A percentile compares a stretch with the other conserved stretches of the same genome.
Conservation (phyloP, 768 basidiomycete genomes). For the Lactarius quietus region DNA sequence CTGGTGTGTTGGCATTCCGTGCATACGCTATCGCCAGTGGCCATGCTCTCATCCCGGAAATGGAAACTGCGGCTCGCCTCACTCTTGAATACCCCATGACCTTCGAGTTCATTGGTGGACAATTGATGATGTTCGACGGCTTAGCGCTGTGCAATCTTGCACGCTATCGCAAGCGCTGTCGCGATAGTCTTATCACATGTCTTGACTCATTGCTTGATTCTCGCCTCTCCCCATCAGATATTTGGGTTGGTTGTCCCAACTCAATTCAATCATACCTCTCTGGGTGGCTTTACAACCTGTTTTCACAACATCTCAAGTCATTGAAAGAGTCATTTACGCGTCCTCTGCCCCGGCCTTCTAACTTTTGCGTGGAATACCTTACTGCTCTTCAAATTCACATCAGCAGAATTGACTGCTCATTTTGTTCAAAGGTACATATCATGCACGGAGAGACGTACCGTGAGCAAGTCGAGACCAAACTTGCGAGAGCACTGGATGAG, state of each 20-base stretch:
- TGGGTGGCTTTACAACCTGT: not conserved
- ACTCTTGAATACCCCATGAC: slow-evolving; percentile 12
- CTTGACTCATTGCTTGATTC: slow-evolving; percentile 9
- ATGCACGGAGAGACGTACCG: slow-evolving; percentile 8
- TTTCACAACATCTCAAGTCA: not conserved
- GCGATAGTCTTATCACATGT: slow-evolving; percentile 6
- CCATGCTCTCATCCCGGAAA: slow-evolving; percentile 4
- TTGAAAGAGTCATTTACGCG: not conserved
- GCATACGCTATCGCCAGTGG: slow-evolving; percentile 23
- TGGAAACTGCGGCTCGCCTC: slow-evolving; percentile 3
- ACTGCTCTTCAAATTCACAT: slow-evolving; percentile 3
- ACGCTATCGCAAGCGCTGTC: slow-evolving; percentile 13
- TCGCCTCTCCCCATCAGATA: slow-evolving; percentile 7
- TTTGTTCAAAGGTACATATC: slow-evolving; percentile 12
- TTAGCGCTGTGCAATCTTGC: slow-evolving; percentile 6
- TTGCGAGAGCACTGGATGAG: not conserved
- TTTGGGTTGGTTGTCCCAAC: slow-evolving; percentile 11
- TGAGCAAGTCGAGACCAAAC: not conserved
- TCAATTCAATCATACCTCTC: not conserved
- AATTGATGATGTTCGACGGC: not conserved
- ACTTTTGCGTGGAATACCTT: slow-evolving; percentile 1
- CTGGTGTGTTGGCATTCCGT: slow-evolving; percentile 17
- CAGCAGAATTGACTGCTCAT: not conserved
- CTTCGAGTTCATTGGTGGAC: slow-evolving; percentile 11
- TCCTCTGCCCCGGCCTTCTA: not conserved